Evolutionary conservation across 768 basidiomycete species (phyloP).

Genomic region (Russula lepida): DNA sequence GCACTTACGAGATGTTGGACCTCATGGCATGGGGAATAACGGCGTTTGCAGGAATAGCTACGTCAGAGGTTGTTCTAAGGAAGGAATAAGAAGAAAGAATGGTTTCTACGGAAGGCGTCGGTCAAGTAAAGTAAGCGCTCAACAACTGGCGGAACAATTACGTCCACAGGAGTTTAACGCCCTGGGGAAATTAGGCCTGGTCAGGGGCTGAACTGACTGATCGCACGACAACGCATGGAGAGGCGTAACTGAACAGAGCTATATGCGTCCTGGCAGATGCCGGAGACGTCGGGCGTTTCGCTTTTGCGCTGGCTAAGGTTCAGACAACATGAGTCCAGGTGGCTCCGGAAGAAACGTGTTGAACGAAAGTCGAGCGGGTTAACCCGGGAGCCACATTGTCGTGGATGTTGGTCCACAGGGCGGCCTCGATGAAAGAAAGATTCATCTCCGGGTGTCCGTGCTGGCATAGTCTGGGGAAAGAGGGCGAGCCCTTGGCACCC

Average conservation of each 20-base stretch:
- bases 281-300: background rate
- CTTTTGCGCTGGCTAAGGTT: background rate
- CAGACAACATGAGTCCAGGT: background rate
- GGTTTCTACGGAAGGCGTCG: conserved; percentile 1
- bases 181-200: conserved; percentile 14
- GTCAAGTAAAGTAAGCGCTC: background rate
- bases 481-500: background rate
- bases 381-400: background rate
- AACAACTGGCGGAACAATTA: conserved; percentile 6
- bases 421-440: background rate
- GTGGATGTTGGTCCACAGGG: background rate
- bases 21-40: conserved; percentile 3
- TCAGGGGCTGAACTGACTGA: background rate
- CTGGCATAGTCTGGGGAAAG: background rate
- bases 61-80: conserved; percentile 14
- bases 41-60: conserved; percentile 12
- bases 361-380: background rate
- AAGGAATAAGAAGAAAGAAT: background rate
- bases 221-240: background rate
- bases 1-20: conserved; percentile 8
- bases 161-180: conserved; percentile 9
- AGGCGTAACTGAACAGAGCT: background rate
- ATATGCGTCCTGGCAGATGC: background rate
- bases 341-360: background rate
- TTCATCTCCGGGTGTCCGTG: background rate